Base-by-base conservation (phyloP, 2,329 filamentous ascomycete species). In the Neoascochyta sp. region DNA sequence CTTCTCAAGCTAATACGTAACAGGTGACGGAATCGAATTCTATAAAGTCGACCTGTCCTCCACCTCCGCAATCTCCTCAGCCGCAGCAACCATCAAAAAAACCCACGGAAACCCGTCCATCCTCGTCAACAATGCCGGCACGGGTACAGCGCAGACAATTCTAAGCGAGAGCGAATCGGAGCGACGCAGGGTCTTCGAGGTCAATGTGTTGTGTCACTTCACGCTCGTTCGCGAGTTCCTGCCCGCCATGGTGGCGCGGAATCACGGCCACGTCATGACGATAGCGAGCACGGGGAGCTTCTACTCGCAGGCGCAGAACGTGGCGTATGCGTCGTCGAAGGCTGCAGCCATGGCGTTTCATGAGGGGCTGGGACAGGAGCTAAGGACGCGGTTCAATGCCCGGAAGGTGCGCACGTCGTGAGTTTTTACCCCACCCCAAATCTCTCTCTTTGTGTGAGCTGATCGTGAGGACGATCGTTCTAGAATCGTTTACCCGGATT, bases 371-470 rank as follows among this genome's bases (percentile, higher is more conserved):
- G 37, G 30, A 1, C 44, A 53, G 13, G 62, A 65, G 33, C 38
- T 64, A 7, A 51, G 54, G 19, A 41, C 50, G 16, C 47, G 56
- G 31, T 55, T 59, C 39, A 39, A 54, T 7, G 54, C 57, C 2
- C 55, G 55, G 3, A 29, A 31, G 33, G 53, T 57, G n/a, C 42
- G 45, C 8, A 64, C 62, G 4, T 47, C 55, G 3, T 48, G 14
- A n/a, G 22, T 9, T 13, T 5, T 12, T 12, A 7, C 22, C 10
- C 7, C 14, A 12, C 8, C 3, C 13, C 8, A 12, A 27, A 12
- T 20, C 14, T 27, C 11, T 12, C 8, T n/a, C n/a, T n/a, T n/a
- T n/a, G n/a, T n/a, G n/a, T n/a, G n/a, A n/a, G n/a, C n/a, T n/a
- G n/a, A n/a, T n/a, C n/a, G n/a, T n/a, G n/a, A n/a, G n/a, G n/a